phyloP scores from a whole-genome alignment of 2,329 filamentous ascomycete genomes.

The Botryotinia globosa region DNA sequence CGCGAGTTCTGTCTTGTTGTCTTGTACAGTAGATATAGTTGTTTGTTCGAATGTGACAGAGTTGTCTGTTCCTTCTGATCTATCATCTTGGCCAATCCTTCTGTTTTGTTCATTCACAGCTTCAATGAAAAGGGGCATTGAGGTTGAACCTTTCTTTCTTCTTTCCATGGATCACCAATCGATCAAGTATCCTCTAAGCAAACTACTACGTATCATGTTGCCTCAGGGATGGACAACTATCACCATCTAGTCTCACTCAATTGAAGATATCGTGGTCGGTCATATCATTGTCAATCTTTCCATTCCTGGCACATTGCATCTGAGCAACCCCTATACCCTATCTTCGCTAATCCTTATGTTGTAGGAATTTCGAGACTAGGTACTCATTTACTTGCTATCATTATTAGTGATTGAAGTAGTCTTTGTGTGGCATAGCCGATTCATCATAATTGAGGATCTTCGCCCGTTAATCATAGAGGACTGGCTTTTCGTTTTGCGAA shows the following conservation, averaged over 20 bases:
- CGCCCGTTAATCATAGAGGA: neutral
- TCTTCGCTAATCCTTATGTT: neutral
- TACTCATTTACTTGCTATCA: neutral
- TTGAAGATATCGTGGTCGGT: neutral
- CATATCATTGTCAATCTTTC: neutral
- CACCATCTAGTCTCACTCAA: neutral
- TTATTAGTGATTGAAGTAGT: neutral
- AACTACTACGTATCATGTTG: neutral
- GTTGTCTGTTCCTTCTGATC: neutral
- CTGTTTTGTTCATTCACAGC: neutral
- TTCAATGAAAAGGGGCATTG: neutral
- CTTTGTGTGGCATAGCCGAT: neutral
- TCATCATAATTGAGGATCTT: neutral
- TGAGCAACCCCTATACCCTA: neutral
- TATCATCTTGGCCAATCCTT: neutral
- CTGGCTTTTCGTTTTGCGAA: neutral
- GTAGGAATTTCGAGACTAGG: neutral
- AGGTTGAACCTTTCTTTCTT: neutral
- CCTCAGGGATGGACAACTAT: neutral
- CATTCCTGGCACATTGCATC: neutral
- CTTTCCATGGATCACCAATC: neutral
- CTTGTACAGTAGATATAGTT: neutral
- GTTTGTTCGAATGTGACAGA: neutral
- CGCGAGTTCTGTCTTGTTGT: neutral
- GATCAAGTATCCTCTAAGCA: neutral